Conservation (phyloP, 768 basidiomycete genomes). For the Neoboletus brunneissimus region DNA sequence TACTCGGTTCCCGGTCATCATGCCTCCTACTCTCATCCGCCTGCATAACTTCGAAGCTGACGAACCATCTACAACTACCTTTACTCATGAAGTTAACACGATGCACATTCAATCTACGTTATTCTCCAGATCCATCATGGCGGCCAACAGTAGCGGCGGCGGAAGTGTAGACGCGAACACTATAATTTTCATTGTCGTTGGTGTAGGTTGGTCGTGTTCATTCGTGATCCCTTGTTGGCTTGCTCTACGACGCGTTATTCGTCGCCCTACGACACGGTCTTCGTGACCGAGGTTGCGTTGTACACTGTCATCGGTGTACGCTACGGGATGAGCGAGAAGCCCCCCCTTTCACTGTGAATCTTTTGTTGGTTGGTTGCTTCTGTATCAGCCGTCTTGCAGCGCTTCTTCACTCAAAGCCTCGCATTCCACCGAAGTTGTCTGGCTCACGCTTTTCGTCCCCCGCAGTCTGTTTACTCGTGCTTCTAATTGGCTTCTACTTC, state of each 20-base stretch:
- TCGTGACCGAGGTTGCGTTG: not conserved
- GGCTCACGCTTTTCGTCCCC: constrained; percentile 10
- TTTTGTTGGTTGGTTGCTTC: not conserved
- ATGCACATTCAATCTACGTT: constrained; percentile 6
- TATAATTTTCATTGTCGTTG: constrained; percentile 23
- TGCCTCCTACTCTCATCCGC: constrained; percentile 12
- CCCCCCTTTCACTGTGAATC: not conserved
- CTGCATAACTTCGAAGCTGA: not conserved
- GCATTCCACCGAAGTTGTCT: not conserved
- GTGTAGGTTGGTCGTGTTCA: constrained; percentile 23
- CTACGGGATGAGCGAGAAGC: not conserved
- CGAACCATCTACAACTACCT: not conserved
- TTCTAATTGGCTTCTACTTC: constrained; percentile 28
- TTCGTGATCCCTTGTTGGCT: not conserved
- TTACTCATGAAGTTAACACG: not conserved
- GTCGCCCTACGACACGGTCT: not conserved
- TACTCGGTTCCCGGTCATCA: not conserved
- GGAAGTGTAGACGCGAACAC: constrained; percentile 14
- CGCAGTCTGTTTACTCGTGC: constrained; percentile 23
- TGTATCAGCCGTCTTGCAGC: not conserved
- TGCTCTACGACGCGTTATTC: constrained; percentile 4
- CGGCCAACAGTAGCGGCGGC: not conserved
- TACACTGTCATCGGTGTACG: not conserved
- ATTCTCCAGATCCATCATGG: constrained; percentile 10
- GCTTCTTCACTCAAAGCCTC: not conserved